Conservation (phyloP, 495 filamentous ascomycete species). For the Podospora didyma region DNA sequence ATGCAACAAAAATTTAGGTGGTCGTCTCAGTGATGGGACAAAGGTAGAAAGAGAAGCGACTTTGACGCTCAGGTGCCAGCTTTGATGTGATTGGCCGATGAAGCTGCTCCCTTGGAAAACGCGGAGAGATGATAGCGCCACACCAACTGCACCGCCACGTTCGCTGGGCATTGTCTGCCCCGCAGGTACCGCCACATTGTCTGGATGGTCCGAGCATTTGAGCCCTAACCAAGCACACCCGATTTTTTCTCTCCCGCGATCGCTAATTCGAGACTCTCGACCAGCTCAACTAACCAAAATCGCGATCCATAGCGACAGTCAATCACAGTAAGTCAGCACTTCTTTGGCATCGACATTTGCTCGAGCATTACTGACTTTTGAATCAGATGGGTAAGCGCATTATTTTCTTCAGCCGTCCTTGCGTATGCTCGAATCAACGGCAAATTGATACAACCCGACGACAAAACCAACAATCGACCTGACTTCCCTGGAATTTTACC, state of each 20-base stretch:
- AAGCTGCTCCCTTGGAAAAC: neutral
- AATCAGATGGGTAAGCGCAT: slow-evolving; percentile 49
- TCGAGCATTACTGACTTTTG: slow-evolving; percentile 19
- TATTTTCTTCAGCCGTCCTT: slow-evolving; percentile 12
- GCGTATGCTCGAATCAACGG: neutral
- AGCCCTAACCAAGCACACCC: slow-evolving; percentile 37
- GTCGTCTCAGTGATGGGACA: no score
- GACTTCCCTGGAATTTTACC: neutral
- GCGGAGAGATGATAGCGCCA: no score
- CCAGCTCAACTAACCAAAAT: slow-evolving; percentile 26
- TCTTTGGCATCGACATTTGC: neutral
- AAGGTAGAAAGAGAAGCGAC: neutral
- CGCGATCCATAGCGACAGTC: slow-evolving; percentile 28
- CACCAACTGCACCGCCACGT: slow-evolving; percentile 18
- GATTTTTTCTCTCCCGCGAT: slow-evolving; percentile 28
- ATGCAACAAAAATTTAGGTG: no score
- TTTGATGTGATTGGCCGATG: slow-evolving; percentile 2
- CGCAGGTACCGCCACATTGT: neutral
- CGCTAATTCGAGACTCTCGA: slow-evolving; percentile 29
- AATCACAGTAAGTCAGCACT: slow-evolving; percentile 39
- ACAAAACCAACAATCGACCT: slow-evolving; percentile 5
- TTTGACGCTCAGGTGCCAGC: neutral
- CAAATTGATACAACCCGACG: neutral
- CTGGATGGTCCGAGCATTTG: slow-evolving; percentile 20
- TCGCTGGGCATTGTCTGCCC: neutral